phyloP scores from a whole-genome alignment of 2,329 filamentous ascomycete species.

The Acrocalymma vagum region DNA sequence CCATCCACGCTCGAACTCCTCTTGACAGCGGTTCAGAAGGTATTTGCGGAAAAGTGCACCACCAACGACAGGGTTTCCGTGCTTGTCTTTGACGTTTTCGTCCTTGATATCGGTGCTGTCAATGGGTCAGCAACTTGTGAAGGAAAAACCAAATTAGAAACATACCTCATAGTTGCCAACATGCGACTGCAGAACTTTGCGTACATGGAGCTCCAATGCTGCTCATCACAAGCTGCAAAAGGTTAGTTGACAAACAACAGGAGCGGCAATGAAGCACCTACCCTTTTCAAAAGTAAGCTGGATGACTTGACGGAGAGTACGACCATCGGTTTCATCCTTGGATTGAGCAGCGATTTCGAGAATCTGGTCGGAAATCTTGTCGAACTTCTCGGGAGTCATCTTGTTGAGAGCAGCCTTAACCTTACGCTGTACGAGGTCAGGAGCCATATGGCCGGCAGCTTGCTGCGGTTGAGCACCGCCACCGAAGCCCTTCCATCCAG shows the following conservation, averaged over 20 bases:
- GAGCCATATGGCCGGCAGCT: constrained; percentile 69
- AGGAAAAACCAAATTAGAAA: too few relatives aligned
- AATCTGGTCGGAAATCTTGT: constrained; percentile 93
- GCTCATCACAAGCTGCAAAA: constrained; percentile 97
- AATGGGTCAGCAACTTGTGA: constrained; percentile 66
- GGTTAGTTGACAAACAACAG: too few relatives aligned
- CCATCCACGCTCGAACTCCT: constrained; percentile 99
- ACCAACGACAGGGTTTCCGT: constrained; percentile 85
- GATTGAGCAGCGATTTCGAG: constrained; percentile 92
- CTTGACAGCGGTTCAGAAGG: constrained; percentile 96
- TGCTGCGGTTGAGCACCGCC: constrained; percentile 34
- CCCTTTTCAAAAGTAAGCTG: constrained; percentile 99
- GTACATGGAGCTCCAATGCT: constrained; percentile 99
- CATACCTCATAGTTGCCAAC: constrained; percentile 84
- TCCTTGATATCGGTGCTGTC: constrained; percentile 97
- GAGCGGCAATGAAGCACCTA: too few relatives aligned
- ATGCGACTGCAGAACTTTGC: constrained; percentile 98
- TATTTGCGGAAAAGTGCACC: constrained; percentile 98
- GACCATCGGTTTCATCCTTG: constrained; percentile 92
- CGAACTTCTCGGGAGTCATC: constrained; percentile 99
- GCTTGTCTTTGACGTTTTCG: constrained; percentile 92
- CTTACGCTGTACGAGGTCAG: constrained; percentile 96
- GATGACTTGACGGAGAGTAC: constrained; percentile 95
- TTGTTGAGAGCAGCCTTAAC: constrained; percentile 99
- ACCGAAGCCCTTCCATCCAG: constrained; percentile 84